phyloP scores from a whole-genome alignment of 1,284 basidiomycete genomes.

The Trametes hirsuta region DNA sequence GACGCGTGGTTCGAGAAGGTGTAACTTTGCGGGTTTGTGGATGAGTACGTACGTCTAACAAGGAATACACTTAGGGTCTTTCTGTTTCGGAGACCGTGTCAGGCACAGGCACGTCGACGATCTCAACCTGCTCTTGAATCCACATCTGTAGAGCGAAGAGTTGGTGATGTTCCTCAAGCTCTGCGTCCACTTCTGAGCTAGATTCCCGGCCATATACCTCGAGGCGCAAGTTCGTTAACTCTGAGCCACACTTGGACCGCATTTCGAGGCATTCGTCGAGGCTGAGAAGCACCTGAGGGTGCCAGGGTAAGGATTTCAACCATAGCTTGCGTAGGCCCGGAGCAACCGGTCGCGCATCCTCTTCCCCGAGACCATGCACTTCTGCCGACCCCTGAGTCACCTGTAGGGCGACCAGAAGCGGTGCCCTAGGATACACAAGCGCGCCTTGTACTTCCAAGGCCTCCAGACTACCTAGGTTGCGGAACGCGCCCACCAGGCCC shows the following conservation, averaged over 20 bases:
- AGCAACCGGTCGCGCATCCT: background rate
- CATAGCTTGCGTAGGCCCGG: background rate
- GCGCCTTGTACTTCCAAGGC: background rate
- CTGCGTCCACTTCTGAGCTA: background rate
- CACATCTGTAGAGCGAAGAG: background rate
- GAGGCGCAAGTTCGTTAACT: background rate
- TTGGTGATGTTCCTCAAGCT: background rate
- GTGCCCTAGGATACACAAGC: background rate
- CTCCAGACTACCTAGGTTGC: background rate
- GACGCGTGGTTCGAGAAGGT: slow-evolving; percentile 33
- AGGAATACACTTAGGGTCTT: background rate
- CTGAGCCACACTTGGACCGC: background rate
- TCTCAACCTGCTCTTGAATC: background rate
- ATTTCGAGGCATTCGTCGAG: background rate
- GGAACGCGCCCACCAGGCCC: background rate
- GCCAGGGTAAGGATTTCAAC: background rate
- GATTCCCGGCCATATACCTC: background rate
- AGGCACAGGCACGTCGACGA: background rate
- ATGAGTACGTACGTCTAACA: background rate
- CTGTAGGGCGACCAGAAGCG: background rate
- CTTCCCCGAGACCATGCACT: background rate
- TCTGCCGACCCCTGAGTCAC: background rate
- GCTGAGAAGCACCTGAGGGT: background rate
- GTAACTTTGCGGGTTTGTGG: background rate
- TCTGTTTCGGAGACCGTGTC: no score